Evolutionary conservation across 148 eudicot species (phyloP), one percentile per base, ranked within the genome.

Genomic region (Simmondsia chinensis): DNA sequence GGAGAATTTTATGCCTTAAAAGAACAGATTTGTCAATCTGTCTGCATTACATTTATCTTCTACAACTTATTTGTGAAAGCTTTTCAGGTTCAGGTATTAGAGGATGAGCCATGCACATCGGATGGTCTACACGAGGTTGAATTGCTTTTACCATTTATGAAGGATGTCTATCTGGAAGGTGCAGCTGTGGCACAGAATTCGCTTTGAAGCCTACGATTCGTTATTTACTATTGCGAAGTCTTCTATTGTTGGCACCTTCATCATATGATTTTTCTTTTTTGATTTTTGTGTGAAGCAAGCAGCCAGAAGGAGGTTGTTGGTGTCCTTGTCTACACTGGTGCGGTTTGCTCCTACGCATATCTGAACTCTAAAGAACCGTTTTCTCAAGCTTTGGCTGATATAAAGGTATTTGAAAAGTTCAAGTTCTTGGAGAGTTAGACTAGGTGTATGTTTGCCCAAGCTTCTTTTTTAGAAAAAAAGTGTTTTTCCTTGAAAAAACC

Each of bases 321-420:
- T 50, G 54, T 79, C 60, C 72, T 91, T 22, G 50, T 52, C 34
- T 63, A 74, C 37, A 53, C 75, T 24, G 99, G 99, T 47, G 69
- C 80, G n/a, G 71, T 91, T 19, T 72, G 77, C 60, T 79, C 94
- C 43, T 80, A 79, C 73, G 68, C 95, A 39, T 85, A 85, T 65
- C 59, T 71, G 66, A 82, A 69, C 63, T 64, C 85, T 20, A 91
- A 79, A 76, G 95, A 91, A 64, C 72, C 83, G 20, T 25, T 75
- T 65, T 79, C 95, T 34, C 88, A 91, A 79, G 99, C 86, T 61
- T 74, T 85, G 71, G 75, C 65, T 61, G 88, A 91, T 57, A 72
- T 91, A 48, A 91, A 82, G 99, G 99, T 85, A 75, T 40, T 43
- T 20, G 8, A 24, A 6, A 22, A 27, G 14, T 39, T 34, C 22